phyloP scores from a whole-genome alignment of 108 stramenopile species.

The Cyclotella kingstonii region DNA sequence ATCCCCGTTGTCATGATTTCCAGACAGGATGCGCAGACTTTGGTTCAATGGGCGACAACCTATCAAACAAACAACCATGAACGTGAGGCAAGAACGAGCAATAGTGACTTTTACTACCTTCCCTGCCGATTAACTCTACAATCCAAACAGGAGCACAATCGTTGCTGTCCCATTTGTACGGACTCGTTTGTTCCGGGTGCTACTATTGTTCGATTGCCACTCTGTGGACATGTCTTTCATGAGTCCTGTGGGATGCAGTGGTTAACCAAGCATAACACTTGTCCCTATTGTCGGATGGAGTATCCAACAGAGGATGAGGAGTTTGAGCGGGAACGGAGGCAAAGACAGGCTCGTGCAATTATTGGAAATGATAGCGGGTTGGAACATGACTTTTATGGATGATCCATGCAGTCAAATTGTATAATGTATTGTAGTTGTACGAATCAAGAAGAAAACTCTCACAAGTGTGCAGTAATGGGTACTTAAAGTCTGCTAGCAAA shows the following conservation, averaged over 20 bases:
- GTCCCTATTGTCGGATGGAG: slow-evolving; percentile 80
- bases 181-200: slow-evolving; percentile 50
- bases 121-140: slow-evolving; percentile 29
- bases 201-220: slow-evolving; percentile 66
- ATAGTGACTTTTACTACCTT: neutral
- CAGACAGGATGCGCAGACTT: slow-evolving; percentile 46
- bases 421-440: too few species aligned
- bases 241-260: slow-evolving; percentile 73
- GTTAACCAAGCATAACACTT: slow-evolving; percentile 78
- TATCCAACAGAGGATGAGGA: slow-evolving; percentile 85
- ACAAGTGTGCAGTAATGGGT: too few species aligned
- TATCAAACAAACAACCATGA: neutral
- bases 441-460: too few species aligned
- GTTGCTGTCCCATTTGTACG: slow-evolving; percentile 71
- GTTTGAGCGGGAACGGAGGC: slow-evolving; percentile 68
- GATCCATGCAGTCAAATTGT: too few species aligned
- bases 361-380: too few species aligned
- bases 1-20: slow-evolving; percentile 84
- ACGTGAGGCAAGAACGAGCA: slow-evolving; percentile 5
- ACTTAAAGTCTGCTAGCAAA: too few species aligned
- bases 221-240: slow-evolving; percentile 82
- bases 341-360: slow-evolving; percentile 26
- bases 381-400: too few species aligned
- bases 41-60: slow-evolving; percentile 15
- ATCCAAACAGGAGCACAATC: slow-evolving; percentile 23